Percentiles rank a stretch among this genome's conserved stretches.
phyloP scores from a whole-genome alignment of 139 green algal genomes.

The Chlamydomonas sphaeroides region DNA sequence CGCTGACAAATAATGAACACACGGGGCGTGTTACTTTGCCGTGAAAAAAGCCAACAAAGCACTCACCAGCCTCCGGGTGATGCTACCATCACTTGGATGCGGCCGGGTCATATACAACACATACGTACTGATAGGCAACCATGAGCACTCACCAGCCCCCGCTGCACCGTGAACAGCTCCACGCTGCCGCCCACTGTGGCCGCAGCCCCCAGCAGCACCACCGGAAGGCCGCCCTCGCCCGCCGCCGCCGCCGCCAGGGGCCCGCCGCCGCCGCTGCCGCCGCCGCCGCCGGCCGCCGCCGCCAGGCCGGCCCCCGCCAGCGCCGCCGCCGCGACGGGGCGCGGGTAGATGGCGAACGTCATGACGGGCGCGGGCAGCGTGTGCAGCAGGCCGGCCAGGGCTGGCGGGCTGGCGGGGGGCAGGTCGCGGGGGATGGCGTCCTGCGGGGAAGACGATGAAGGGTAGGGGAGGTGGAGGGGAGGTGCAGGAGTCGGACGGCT shows the following conservation, averaged over 20 bases:
- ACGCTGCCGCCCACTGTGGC: conserved; percentile 64
- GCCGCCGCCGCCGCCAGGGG: not conserved
- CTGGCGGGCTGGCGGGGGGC: conserved; percentile 29
- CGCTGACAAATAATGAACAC: too few species aligned
- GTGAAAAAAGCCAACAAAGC: too few species aligned
- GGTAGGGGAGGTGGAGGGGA: too few species aligned
- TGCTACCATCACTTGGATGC: too few species aligned
- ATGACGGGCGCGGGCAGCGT: conserved; percentile 63
- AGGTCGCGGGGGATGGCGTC: not conserved
- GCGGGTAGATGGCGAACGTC: conserved; percentile 57
- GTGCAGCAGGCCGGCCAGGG: conserved; percentile 64
- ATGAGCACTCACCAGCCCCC: conserved; percentile 47
- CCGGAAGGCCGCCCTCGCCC: not conserved
- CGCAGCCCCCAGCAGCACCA: conserved; percentile 58
- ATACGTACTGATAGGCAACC: not conserved
- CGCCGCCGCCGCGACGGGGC: conserved; percentile 37
- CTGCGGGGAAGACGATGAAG: too few species aligned
- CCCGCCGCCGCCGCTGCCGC: not conserved
- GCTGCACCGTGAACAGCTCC: conserved; percentile 64
- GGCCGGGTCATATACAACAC: too few species aligned
- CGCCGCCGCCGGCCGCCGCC: not conserved
- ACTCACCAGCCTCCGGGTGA: too few species aligned
- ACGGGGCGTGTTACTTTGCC: too few species aligned
- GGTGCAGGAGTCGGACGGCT: too few species aligned
- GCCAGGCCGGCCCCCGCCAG: not conserved